Base-by-base conservation (phyloP, 2,329 filamentous ascomycete genomes). In the Penicillium thymicola region DNA sequence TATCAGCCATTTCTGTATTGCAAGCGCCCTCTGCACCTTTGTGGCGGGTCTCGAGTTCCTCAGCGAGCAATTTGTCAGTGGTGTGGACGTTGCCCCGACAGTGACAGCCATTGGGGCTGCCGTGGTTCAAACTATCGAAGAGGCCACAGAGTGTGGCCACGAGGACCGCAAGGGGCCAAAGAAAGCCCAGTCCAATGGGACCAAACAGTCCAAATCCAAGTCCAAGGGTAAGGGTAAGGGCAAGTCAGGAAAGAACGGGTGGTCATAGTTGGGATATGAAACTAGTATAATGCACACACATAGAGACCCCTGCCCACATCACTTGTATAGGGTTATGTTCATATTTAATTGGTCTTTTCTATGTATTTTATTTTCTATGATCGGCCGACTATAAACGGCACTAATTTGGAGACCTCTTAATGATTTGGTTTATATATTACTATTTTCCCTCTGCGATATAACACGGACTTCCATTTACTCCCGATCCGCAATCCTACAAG, bases 1-100 rank as follows among this genome's bases (percentile, higher is more conserved):
- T 4, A 99, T 99, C 64, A 96, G 86, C 68, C 92, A 97, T 72
- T 99, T 97, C 74, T 86, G 87, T 59, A 97, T 99, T 76, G 93
- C 92, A 18, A 97, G 91, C 73, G 73, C 90, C 65, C 71, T 97
- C 43, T 94, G 92, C 65, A 87, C 96, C 9, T 99, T 99, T 76
- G 92, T 99, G 42, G 90, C 92, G 0, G 86, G 83, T 14, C 77
- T 99, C 44, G 94, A 99, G 76, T 87, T 89, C 16, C 84, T 96
- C 4, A 96, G 92, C 69, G 89, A 90, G 67, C 74, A 89, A 46
- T 90, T 97, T 62, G 89, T 96, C 49, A 81, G 85, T 10, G 93
- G 92, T 0, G 85, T 97, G 16, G 85, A 91, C 65, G 87, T 77
- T 59, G 70, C 62, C 7, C 46, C 62, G 25, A 42, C 59, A 13